A percentile compares a stretch with the other conserved stretches of the same genome.
Evolutionary conservation across 345 rosid species (phyloP).

Genomic region (Clarkia xantiana): DNA sequence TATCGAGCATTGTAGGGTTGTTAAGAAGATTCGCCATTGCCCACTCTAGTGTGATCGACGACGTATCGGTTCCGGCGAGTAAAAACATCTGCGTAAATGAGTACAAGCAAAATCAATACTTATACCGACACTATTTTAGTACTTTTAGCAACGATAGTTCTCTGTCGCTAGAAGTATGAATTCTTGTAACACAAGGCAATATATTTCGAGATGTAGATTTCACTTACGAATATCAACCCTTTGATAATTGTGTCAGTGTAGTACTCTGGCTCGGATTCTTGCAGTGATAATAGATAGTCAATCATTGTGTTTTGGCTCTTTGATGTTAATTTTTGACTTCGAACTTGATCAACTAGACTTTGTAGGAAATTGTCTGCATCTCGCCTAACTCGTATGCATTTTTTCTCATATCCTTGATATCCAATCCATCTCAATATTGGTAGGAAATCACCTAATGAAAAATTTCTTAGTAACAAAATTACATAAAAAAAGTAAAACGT

Average conservation of each 20-base stretch:
- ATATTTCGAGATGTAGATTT: too few relatives aligned
- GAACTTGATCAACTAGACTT: slow-evolving; percentile 24
- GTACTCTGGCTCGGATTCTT: slow-evolving; percentile 25
- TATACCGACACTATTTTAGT: too few relatives aligned
- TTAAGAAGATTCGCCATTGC: slow-evolving; percentile 34
- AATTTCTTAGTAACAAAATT: too few relatives aligned
- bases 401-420: slow-evolving; percentile 5
- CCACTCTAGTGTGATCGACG: slow-evolving; percentile 42
- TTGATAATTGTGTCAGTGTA: slow-evolving; percentile 36
- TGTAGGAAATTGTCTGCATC: slow-evolving; percentile 20
- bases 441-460: slow-evolving; percentile 13
- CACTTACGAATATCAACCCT: slow-evolving; percentile 28
- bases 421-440: slow-evolving; percentile 27
- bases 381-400: slow-evolving; percentile 10
- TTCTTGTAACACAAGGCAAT: too few relatives aligned
- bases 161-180: too few relatives aligned
- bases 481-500: too few relatives aligned
- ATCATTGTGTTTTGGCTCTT: slow-evolving; percentile 22
- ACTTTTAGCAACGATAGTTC: too few relatives aligned
- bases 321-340: not conserved
- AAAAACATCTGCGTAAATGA: slow-evolving; percentile 14
- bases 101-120: not conserved
- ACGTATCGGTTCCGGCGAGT: slow-evolving; percentile 35
- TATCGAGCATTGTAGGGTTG: slow-evolving; percentile 16
- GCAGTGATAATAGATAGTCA: slow-evolving; percentile 22